Percentiles rank a stretch among this genome's conserved stretches.
phyloP scores from a whole-genome alignment of 495 filamentous ascomycete genomes.

The Collariella sp. region DNA sequence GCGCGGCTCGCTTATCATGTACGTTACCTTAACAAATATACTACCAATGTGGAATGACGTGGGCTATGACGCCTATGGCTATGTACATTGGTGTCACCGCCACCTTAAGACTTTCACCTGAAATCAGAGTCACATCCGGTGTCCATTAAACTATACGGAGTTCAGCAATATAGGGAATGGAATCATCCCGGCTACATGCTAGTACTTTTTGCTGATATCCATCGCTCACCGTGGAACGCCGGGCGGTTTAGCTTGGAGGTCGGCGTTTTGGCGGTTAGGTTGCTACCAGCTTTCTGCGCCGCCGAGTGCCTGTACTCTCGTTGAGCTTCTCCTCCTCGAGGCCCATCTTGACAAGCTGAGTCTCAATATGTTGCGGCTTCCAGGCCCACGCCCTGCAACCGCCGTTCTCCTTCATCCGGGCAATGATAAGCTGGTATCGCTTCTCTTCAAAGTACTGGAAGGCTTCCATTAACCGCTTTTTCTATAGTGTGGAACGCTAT shows the following conservation, averaged over 20 bases:
- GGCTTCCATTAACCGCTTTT: slow-evolving; percentile 24
- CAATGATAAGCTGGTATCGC: slow-evolving; percentile 26
- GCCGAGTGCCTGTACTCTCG: slow-evolving; percentile 23
- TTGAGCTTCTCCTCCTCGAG: slow-evolving; percentile 24
- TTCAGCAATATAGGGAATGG: too few relatives aligned
- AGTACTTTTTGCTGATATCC: too few relatives aligned
- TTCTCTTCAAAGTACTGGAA: slow-evolving; percentile 26
- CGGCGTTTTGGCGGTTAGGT: slow-evolving; percentile 26
- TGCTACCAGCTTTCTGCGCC: slow-evolving; percentile 26
- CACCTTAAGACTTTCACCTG: too few relatives aligned
- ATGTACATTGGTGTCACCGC: too few relatives aligned
- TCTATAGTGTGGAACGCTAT: slow-evolving; percentile 8
- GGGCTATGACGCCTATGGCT: too few relatives aligned
- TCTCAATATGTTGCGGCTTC: slow-evolving; percentile 31
- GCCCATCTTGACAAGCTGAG: slow-evolving; percentile 33
- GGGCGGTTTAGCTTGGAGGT: slow-evolving; percentile 17
- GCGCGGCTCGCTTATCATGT: too few relatives aligned
- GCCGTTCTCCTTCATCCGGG: slow-evolving; percentile 32
- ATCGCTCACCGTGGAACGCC: too few relatives aligned
- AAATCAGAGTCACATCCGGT: too few relatives aligned
- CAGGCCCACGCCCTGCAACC: slow-evolving; percentile 31
- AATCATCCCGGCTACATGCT: too few relatives aligned
- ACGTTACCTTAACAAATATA: too few relatives aligned
- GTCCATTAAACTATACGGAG: too few relatives aligned
- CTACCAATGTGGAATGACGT: too few relatives aligned